Conservation (phyloP, 2,329 filamentous ascomycete species). For the Arthrobotrys sphaeroides region DNA sequence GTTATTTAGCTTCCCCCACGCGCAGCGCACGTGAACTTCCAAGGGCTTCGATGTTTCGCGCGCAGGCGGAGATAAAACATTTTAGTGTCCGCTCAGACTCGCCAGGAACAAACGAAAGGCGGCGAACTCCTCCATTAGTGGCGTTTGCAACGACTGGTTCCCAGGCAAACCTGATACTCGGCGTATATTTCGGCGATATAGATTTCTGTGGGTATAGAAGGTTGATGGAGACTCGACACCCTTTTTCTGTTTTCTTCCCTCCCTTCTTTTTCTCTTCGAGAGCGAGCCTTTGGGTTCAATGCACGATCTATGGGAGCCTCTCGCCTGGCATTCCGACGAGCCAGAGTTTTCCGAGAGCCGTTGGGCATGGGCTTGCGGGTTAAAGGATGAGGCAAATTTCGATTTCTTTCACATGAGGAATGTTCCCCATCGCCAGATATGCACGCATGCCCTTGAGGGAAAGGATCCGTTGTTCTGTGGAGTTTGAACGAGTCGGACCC, state of each 20-base stretch:
- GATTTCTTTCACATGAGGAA: not conserved
- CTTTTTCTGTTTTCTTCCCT: not conserved
- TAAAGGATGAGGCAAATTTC: not conserved
- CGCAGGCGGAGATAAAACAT: conserved; percentile 15
- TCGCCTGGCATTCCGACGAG: not conserved
- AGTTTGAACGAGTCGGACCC: not conserved
- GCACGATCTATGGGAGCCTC: not conserved
- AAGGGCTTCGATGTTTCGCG: not conserved
- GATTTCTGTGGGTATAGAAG: not conserved
- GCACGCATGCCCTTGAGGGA: not conserved
- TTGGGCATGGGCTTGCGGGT: not conserved
- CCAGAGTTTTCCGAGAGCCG: not conserved
- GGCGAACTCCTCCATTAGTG: conserved; percentile 32
- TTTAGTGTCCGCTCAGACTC: conserved; percentile 13
- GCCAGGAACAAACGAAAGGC: conserved; percentile 7
- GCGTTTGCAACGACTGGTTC: conserved; percentile 9
- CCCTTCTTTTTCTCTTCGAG: too few relatives aligned
- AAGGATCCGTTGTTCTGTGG: conserved; percentile 16
- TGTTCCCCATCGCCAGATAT: conserved; percentile 2
- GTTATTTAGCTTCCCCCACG: not conserved
- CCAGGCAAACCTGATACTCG: not conserved
- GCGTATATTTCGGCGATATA: conserved; percentile 6
- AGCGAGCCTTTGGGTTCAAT: too few relatives aligned
- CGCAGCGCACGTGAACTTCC: conserved; percentile 12
- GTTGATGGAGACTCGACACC: not conserved